phyloP scores from a whole-genome alignment of 2,329 filamentous ascomycete genomes.

The Xylariomycetidae sp. region DNA sequence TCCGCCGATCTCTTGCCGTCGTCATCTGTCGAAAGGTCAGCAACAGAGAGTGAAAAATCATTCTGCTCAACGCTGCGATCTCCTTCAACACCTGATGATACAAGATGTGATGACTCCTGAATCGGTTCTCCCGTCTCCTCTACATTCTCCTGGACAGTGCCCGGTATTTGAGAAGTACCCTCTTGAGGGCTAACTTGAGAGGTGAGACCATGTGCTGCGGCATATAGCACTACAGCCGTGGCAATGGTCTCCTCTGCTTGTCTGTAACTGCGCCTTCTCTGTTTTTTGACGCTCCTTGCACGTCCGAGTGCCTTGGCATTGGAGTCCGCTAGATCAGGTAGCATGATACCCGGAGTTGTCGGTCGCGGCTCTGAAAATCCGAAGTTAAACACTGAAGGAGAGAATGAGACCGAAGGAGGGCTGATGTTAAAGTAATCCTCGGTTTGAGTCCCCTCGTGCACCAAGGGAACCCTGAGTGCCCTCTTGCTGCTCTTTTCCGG shows the following conservation, averaged over 20 bases:
- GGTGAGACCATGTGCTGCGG: slow-evolving; percentile 42
- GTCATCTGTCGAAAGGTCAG: slow-evolving; percentile 53
- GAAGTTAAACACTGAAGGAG: slow-evolving; percentile 14
- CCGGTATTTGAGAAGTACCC: too few species aligned
- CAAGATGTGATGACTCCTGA: slow-evolving; percentile 18
- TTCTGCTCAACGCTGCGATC: slow-evolving; percentile 28
- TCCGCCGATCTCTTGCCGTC: slow-evolving; percentile 32
- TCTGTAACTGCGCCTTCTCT: slow-evolving; percentile 37
- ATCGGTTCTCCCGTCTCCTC: slow-evolving; percentile 12
- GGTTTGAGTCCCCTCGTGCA: slow-evolving; percentile 25
- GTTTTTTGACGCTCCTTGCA: slow-evolving; percentile 37
- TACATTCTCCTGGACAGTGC: too few species aligned
- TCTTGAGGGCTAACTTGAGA: slow-evolving; percentile 28
- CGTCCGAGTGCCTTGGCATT: slow-evolving; percentile 34
- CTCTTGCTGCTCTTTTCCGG: slow-evolving; percentile 15
- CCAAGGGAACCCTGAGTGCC: slow-evolving; percentile 13
- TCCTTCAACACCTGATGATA: slow-evolving; percentile 18
- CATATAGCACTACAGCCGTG: slow-evolving; percentile 48
- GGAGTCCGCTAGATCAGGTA: slow-evolving; percentile 36
- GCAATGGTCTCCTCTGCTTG: slow-evolving; percentile 47
- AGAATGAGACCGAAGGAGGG: slow-evolving; percentile 3
- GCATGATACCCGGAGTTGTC: slow-evolving; percentile 40
- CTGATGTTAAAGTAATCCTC: slow-evolving; percentile 10
- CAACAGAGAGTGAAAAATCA: slow-evolving; percentile 39
- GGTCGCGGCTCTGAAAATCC: slow-evolving; percentile 29